phyloP scores from a whole-genome alignment of 148 eudicot genomes.

The Spergularia marina region DNA sequence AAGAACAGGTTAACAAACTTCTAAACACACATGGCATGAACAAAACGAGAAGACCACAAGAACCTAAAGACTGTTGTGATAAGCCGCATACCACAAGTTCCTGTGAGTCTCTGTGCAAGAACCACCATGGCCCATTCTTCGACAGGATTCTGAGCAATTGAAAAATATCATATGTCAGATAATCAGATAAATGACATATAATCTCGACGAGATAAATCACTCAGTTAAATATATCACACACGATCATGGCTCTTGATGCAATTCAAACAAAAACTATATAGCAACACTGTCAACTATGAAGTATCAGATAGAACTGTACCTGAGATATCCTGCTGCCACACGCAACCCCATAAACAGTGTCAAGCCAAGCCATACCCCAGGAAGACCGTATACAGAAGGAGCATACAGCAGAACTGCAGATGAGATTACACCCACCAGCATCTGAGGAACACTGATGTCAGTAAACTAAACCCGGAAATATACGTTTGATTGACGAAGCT shows the following conservation, averaged over 20 bases:
- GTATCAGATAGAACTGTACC: conserved; percentile 33
- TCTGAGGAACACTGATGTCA: conserved; percentile 36
- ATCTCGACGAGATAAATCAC: background rate
- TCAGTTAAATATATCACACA: background rate
- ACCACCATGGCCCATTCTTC: conserved; percentile 83
- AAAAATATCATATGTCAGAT: background rate
- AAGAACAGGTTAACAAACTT: too few species aligned
- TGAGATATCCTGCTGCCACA: conserved; percentile 64
- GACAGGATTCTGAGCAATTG: conserved; percentile 42
- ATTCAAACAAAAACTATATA: background rate
- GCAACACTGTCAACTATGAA: too few species aligned
- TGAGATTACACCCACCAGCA: conserved; percentile 72
- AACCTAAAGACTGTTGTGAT: background rate
- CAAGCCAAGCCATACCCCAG: conserved; percentile 89
- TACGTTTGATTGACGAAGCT: background rate
- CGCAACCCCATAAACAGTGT: conserved; percentile 84
- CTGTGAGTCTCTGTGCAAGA: conserved; percentile 51
- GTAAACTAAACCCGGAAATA: background rate
- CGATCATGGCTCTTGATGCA: background rate
- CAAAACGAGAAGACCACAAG: background rate
- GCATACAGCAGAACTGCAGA: conserved; percentile 64
- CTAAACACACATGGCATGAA: background rate
- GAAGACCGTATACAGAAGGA: conserved; percentile 65
- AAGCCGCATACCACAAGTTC: conserved; percentile 30
- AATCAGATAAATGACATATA: background rate